Conservation (phyloP, 768 basidiomycete genomes). For the Austroboletus festivus region DNA sequence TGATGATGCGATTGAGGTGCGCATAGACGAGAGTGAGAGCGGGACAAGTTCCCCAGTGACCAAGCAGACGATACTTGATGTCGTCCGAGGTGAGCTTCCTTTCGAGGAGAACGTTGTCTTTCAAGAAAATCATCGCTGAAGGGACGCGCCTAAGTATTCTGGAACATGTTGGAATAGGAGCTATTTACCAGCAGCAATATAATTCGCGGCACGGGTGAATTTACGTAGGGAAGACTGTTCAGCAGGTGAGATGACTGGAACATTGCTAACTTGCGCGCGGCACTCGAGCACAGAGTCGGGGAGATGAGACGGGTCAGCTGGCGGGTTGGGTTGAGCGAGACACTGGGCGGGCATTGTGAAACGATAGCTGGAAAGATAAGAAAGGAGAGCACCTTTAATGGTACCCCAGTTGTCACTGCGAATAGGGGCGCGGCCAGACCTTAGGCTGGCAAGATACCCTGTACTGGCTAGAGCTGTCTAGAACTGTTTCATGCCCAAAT, state of each 20-base stretch:
- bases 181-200: slow-evolving; percentile 64
- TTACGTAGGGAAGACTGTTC: slow-evolving; percentile 51
- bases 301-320: slow-evolving; percentile 65
- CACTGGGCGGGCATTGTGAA: slow-evolving; percentile 55
- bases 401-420: too few relatives aligned
- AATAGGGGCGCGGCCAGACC: too few relatives aligned
- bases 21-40: slow-evolving; percentile 72
- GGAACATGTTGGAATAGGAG: not conserved
- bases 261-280: slow-evolving; percentile 45
- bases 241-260: slow-evolving; percentile 43
- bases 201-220: slow-evolving; percentile 64
- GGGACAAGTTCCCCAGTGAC: slow-evolving; percentile 84
- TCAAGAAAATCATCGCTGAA: slow-evolving; percentile 82
- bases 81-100: slow-evolving; percentile 56
- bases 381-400: not conserved
- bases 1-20: slow-evolving; percentile 64
- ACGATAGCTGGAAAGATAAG: not conserved
- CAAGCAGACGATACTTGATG: slow-evolving; percentile 78
- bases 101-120: slow-evolving; percentile 65
- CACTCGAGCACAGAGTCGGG: slow-evolving; percentile 54
- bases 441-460: too few relatives aligned
- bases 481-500: too few relatives aligned
- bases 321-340: slow-evolving; percentile 61
- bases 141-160: slow-evolving; percentile 1
- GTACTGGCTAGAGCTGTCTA: too few relatives aligned